A percentile compares a stretch with the other conserved stretches of the same genome.
phyloP scores from a whole-genome alignment of 176 grass and related monocot genomes.

The Aechmea fasciata region DNA sequence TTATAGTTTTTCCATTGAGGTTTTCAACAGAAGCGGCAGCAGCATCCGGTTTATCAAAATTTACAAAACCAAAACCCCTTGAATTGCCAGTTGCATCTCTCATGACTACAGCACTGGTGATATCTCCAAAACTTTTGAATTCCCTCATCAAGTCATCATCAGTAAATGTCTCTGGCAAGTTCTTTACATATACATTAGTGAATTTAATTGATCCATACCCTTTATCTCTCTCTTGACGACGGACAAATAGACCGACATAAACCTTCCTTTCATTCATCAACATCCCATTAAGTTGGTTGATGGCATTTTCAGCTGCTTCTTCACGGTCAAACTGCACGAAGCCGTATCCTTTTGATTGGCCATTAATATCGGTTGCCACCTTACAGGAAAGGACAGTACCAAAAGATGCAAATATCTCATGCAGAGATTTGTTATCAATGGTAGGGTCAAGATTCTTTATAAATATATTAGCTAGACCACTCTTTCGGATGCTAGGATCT shows the following conservation, averaged over 20 bases:
- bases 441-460: constrained; percentile 34
- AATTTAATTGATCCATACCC: constrained; percentile 8
- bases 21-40: constrained; percentile 19
- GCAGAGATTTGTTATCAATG: constrained; percentile 33
- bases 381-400: constrained; percentile 42
- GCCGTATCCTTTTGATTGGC: constrained; percentile 32
- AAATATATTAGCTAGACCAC: constrained; percentile 34
- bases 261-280: constrained; percentile 29
- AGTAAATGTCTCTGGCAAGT: constrained; percentile 23
- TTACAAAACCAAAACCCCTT: constrained; percentile 43
- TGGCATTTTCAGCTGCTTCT: constrained; percentile 28
- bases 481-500: constrained; percentile 30
- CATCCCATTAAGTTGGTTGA: constrained; percentile 33
- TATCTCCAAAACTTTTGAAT: constrained; percentile 31
- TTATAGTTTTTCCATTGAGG: constrained; percentile 23
- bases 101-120: constrained; percentile 39
- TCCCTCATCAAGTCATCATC: constrained; percentile 23
- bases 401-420: constrained; percentile 22
- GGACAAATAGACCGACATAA: constrained; percentile 28
- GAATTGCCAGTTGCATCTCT: constrained; percentile 27
- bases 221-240: constrained; percentile 11
- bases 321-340: constrained; percentile 39
- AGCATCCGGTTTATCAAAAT: constrained; percentile 31
- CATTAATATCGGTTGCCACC: constrained; percentile 27
- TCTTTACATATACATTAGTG: constrained; percentile 44